Evolutionary conservation across 164 flowering plant species (phyloP).

Genomic region (Dillenia suffruticosa): DNA sequence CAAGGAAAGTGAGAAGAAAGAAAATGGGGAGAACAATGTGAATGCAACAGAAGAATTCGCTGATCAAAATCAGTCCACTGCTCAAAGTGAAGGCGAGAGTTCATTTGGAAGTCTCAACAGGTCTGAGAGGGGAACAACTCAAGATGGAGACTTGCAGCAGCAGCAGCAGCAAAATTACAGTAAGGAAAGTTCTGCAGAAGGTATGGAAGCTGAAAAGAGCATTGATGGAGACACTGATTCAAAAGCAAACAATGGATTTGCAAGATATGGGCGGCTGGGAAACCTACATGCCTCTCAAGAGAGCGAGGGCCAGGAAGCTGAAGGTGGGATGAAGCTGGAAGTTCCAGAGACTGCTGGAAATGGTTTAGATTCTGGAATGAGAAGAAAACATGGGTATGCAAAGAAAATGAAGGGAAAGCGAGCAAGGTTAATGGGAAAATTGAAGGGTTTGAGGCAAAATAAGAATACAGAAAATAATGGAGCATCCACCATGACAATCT

Average conservation of each 20-base stretch:
- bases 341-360: conserved; percentile 5
- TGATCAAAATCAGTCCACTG: conserved; percentile 1
- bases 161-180: conserved; percentile 6
- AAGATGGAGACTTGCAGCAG: conserved; percentile 12
- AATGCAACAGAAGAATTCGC: not conserved
- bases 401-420: conserved; percentile 24
- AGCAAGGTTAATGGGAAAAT: conserved; percentile 17
- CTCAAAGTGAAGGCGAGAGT: not conserved
- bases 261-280: not conserved
- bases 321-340: conserved; percentile 22
- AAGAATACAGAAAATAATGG: no score
- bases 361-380: conserved; percentile 6
- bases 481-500: no score
- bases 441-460: not conserved
- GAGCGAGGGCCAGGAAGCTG: conserved; percentile 8
- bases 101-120: not conserved
- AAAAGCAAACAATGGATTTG: conserved; percentile 2
- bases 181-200: conserved; percentile 8
- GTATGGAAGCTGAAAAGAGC: conserved; percentile 3
- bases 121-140: conserved; percentile 3
- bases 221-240: conserved; percentile 3
- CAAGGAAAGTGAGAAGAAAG: not conserved
- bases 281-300: conserved; percentile 4
- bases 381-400: conserved; percentile 9
- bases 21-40: conserved; percentile 1